phyloP scores from a whole-genome alignment of 2,329 filamentous ascomycete species.

The Epicoccum nigrum region DNA sequence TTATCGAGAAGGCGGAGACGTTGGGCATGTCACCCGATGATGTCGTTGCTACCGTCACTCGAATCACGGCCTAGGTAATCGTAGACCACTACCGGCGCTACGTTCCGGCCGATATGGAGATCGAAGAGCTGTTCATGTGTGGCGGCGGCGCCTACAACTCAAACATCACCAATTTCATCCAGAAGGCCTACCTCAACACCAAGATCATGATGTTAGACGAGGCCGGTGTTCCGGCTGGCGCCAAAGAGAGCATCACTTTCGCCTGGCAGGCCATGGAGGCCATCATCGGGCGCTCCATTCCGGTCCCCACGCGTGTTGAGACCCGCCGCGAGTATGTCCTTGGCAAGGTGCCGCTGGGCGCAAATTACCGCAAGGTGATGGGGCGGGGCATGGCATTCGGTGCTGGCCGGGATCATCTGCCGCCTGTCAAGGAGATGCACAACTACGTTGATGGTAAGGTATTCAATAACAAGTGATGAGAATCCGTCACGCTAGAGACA shows the following conservation, averaged over 20 bases:
- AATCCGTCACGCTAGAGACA: too few species aligned
- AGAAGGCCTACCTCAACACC: constrained; percentile 55
- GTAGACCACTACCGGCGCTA: constrained; percentile 52
- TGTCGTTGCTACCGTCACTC: constrained; percentile 63
- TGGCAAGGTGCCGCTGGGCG: constrained; percentile 61
- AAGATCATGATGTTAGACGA: constrained; percentile 62
- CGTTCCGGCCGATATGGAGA: constrained; percentile 36
- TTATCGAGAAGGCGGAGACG: not conserved
- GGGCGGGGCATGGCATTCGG: constrained; percentile 60
- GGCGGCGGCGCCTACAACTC: constrained; percentile 65
- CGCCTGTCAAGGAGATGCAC: constrained; percentile 58
- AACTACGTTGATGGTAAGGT: not conserved
- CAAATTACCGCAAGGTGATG: constrained; percentile 62
- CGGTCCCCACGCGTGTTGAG: constrained; percentile 60
- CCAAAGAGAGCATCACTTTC: constrained; percentile 66
- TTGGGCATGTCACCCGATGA: constrained; percentile 56
- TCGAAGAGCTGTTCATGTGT: constrained; percentile 65
- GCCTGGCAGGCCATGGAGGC: constrained; percentile 67
- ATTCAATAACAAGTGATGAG: too few species aligned
- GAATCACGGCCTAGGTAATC: constrained; percentile 64
- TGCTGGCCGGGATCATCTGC: constrained; percentile 41
- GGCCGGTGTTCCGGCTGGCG: constrained; percentile 60
- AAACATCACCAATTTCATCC: constrained; percentile 61
- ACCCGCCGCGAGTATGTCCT: constrained; percentile 59
- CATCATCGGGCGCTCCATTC: constrained; percentile 53